phyloP scores from a whole-genome alignment of 164 flowering plant species.

The Cinnamomum micranthum region DNA sequence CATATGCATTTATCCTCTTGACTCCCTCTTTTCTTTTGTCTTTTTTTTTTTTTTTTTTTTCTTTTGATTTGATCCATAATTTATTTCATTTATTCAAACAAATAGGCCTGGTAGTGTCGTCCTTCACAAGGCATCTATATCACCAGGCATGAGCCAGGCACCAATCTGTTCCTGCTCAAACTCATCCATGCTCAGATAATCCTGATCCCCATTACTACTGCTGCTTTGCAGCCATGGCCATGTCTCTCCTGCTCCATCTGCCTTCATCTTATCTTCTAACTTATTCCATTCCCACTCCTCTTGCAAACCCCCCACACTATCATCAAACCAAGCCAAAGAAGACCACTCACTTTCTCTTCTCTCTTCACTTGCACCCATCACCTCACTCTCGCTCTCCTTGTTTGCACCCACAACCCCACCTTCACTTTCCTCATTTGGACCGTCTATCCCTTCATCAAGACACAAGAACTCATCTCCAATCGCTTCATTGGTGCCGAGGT shows the following conservation, averaged over 20 bases:
- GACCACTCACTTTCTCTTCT: background rate
- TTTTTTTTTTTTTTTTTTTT: too few species aligned
- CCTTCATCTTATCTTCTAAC: slow-evolving; percentile 14
- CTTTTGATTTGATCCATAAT: too few species aligned
- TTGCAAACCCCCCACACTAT: background rate
- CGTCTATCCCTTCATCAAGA: background rate
- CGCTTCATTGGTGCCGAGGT: background rate
- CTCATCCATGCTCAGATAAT: background rate
- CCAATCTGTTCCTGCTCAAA: too few species aligned
- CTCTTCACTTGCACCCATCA: background rate
- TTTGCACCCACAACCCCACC: slow-evolving; percentile 14
- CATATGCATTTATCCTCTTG: too few species aligned
- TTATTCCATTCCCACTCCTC: slow-evolving; percentile 28
- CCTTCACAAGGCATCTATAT: too few species aligned
- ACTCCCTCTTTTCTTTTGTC: too few species aligned
- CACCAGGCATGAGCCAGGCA: too few species aligned
- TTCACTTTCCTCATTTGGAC: slow-evolving; percentile 9
- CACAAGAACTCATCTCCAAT: background rate
- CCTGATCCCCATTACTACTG: slow-evolving; percentile 1
- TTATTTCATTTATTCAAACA: too few species aligned
- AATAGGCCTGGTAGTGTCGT: too few species aligned
- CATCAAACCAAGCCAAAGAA: slow-evolving; percentile 5
- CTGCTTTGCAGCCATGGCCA: slow-evolving; percentile 39
- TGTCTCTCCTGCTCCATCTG: slow-evolving; percentile 21
- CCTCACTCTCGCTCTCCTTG: slow-evolving; percentile 15